Conservation (phyloP, 108 stramenopile genomes). For the Cyclotella cryptica region DNA sequence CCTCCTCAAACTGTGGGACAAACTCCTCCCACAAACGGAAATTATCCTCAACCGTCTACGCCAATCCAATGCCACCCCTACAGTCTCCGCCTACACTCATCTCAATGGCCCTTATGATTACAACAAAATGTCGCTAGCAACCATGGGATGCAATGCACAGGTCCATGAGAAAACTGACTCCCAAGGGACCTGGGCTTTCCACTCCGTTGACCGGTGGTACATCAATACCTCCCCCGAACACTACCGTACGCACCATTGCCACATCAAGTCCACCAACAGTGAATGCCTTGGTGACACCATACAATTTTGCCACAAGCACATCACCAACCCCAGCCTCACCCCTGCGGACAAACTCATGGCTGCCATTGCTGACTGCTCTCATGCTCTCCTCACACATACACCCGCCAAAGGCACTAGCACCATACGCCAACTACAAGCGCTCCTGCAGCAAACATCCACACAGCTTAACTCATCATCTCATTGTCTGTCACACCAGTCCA, state of each 20-base stretch:
- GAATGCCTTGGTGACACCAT: not conserved
- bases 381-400: too few species aligned
- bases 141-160: not conserved
- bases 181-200: not conserved
- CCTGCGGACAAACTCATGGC: too few species aligned
- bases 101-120: not conserved
- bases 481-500: too few species aligned
- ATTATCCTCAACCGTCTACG: constrained; percentile 48
- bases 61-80: constrained; percentile 46
- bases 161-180: not conserved
- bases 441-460: too few species aligned
- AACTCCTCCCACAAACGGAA: constrained; percentile 4
- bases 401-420: too few species aligned
- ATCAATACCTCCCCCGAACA: not conserved
- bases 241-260: not conserved
- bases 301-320: too few species aligned
- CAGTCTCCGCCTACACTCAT: constrained; percentile 37
- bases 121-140: not conserved
- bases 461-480: too few species aligned
- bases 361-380: too few species aligned
- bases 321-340: too few species aligned
- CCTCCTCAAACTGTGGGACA: constrained; percentile 9
- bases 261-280: not conserved
- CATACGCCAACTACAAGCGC: too few species aligned
- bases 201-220: not conserved